These are phyloP conservation scores for Diaporthe citri DNA, from an alignment of 2,329 filamentous ascomycete genomes.

Conservation along the genomic window DNA sequence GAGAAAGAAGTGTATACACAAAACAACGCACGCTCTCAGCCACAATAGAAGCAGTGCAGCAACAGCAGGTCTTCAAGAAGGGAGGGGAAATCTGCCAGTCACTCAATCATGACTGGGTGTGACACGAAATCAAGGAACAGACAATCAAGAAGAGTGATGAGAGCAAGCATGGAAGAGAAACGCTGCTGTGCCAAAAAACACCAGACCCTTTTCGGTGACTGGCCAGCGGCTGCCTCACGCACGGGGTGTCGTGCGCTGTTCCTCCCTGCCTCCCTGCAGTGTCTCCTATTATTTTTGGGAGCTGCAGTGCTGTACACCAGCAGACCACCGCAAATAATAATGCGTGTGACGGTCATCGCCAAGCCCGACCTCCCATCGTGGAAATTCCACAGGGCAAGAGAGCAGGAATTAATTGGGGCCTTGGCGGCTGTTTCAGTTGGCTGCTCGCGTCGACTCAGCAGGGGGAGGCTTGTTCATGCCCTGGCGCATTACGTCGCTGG, in stretches of 20 bases:
- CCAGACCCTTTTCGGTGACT: background rate
- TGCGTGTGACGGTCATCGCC: slow-evolving; percentile 32
- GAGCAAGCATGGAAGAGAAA: background rate
- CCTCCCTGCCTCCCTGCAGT: slow-evolving; percentile 1
- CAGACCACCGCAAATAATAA: background rate
- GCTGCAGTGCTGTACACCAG: background rate
- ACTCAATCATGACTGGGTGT: background rate
- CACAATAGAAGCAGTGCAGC: background rate
- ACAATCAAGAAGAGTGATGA: background rate
- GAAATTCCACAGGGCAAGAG: background rate
- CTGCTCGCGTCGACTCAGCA: slow-evolving; percentile 27
- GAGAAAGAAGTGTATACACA: slow-evolving; percentile 1
- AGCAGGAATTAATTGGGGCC: slow-evolving; percentile 28
- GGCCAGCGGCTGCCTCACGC: background rate
- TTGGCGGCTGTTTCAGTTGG: slow-evolving; percentile 41
- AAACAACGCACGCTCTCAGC: background rate
- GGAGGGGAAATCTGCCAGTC: background rate
- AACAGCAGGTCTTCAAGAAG: background rate
- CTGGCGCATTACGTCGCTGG: slow-evolving; percentile 26
- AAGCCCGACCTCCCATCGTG: slow-evolving; percentile 27
- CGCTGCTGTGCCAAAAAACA: slow-evolving; percentile 3
- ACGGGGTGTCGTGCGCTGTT: background rate
- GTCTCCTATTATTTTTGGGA: slow-evolving; percentile 31
- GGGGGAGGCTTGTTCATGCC: slow-evolving; percentile 28
- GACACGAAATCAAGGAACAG: slow-evolving; percentile 12